Percentiles rank a stretch among this genome's conserved stretches.
Evolutionary conservation across 208 protist genomes (phyloP).

Genomic region (Acanthamoeba sp.): DNA sequence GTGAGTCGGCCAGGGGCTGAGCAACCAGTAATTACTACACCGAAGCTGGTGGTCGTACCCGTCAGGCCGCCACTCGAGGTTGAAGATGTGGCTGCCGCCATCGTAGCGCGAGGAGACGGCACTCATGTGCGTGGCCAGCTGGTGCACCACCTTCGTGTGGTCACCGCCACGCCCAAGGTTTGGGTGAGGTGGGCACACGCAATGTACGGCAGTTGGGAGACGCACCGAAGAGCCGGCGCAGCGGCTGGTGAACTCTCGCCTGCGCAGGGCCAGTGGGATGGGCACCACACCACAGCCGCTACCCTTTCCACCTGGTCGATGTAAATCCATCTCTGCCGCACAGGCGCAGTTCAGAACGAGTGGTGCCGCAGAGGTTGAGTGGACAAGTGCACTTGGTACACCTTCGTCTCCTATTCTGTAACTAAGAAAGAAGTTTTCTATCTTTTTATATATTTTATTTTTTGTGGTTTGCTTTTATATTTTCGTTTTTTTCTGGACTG

Average conservation of each 20-base stretch:
- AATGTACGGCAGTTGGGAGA: background rate
- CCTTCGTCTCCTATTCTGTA: too few relatives aligned
- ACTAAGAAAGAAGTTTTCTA: too few relatives aligned
- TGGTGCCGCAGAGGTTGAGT: too few relatives aligned
- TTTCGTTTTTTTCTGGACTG: too few relatives aligned
- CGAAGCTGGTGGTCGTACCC: background rate
- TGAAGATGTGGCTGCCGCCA: background rate
- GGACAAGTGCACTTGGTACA: too few relatives aligned
- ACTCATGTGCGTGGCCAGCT: background rate
- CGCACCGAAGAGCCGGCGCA: too few relatives aligned
- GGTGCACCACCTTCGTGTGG: background rate
- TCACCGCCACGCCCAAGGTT: too few relatives aligned
- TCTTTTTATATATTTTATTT: background rate
- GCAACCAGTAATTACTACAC: too few relatives aligned
- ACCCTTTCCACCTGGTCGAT: background rate
- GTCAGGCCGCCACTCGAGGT: constrained; percentile 14
- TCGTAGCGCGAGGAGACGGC: background rate
- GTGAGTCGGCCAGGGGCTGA: background rate
- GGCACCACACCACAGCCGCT: too few relatives aligned
- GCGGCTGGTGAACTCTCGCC: background rate
- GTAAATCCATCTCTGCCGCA: background rate
- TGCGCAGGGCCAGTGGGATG: background rate
- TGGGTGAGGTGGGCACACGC: background rate
- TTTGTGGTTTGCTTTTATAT: background rate
- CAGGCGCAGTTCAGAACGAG: too few relatives aligned